These are phyloP conservation scores for Colletotrichum sp. DNA, from an alignment of 2,329 filamentous ascomycete species.

Conservation along the genomic window DNA sequence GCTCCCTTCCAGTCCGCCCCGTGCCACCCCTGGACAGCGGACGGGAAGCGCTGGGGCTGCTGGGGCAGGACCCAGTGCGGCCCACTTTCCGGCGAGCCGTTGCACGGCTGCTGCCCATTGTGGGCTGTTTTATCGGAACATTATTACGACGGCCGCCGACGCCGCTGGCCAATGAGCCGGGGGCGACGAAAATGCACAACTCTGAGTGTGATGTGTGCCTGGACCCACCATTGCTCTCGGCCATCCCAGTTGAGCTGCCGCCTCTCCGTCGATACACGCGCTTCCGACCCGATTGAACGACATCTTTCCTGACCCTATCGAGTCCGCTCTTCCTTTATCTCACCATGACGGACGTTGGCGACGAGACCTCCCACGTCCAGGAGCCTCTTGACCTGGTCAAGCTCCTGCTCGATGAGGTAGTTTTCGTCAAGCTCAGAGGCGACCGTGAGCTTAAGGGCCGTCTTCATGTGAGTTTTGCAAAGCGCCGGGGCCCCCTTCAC, in stretches of 20 bases:
- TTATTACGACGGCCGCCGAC: neutral
- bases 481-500: constrained; percentile 17
- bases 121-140: constrained; percentile 3
- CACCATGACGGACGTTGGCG: constrained; percentile 83
- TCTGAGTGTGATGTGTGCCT: neutral
- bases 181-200: constrained; percentile 6
- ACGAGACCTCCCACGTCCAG: constrained; percentile 74
- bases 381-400: constrained; percentile 97
- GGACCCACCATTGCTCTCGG: constrained; percentile 12
- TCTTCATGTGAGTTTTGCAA: constrained; percentile 75
- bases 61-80: constrained; percentile 15
- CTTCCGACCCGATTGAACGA: neutral
- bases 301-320: neutral
- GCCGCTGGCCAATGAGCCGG: neutral
- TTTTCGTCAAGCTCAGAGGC: constrained; percentile 95
- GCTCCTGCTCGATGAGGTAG: constrained; percentile 91
- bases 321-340: neutral
- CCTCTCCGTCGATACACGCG: neutral
- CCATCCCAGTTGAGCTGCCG: constrained; percentile 9
- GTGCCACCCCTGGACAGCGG: constrained; percentile 8
- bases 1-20: constrained; percentile 1
- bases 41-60: constrained; percentile 12
- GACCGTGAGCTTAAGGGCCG: constrained; percentile 95
- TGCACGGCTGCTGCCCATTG: neutral
- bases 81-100: constrained; percentile 18